phyloP scores from a whole-genome alignment of 2,329 filamentous ascomycete genomes.

The Aspergillus sojae region DNA sequence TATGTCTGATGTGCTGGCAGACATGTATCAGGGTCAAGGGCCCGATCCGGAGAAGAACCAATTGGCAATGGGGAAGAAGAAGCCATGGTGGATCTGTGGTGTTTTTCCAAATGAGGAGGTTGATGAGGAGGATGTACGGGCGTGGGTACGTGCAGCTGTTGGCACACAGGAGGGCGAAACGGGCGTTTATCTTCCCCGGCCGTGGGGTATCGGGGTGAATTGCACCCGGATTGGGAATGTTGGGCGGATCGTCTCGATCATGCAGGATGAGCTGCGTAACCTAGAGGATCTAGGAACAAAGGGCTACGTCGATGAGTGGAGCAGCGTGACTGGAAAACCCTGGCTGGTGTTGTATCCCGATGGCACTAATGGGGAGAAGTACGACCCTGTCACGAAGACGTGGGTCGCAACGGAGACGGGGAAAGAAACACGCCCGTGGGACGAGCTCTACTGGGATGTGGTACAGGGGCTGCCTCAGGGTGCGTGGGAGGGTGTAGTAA shows the following conservation, averaged over 20 bases:
- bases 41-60: constrained; percentile 25
- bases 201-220: constrained; percentile 69
- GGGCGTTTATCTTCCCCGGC: constrained; percentile 27
- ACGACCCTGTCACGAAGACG: constrained; percentile 63
- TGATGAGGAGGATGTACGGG: constrained; percentile 49
- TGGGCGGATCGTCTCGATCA: constrained; percentile 25
- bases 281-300: constrained; percentile 39
- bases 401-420: constrained; percentile 51
- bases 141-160: constrained; percentile 45
- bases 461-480: constrained; percentile 9
- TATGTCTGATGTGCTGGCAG: constrained; percentile 27
- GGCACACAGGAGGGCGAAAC: neutral
- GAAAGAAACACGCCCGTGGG: constrained; percentile 21
- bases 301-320: constrained; percentile 27
- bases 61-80: constrained; percentile 26
- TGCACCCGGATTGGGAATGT: constrained; percentile 49
- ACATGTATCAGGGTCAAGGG: neutral
- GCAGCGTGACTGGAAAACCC: constrained; percentile 36
- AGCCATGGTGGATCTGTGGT: constrained; percentile 64
- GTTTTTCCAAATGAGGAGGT: constrained; percentile 61
- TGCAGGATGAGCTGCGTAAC: constrained; percentile 40
- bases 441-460: constrained; percentile 16
- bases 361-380: constrained; percentile 68
- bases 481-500: constrained; percentile 18
- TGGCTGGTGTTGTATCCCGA: constrained; percentile 68